Evolutionary conservation across 352 stramenopile species (phyloP), one percentile per base, ranked within the genome.

Genomic region (Phytophthora rubi): DNA sequence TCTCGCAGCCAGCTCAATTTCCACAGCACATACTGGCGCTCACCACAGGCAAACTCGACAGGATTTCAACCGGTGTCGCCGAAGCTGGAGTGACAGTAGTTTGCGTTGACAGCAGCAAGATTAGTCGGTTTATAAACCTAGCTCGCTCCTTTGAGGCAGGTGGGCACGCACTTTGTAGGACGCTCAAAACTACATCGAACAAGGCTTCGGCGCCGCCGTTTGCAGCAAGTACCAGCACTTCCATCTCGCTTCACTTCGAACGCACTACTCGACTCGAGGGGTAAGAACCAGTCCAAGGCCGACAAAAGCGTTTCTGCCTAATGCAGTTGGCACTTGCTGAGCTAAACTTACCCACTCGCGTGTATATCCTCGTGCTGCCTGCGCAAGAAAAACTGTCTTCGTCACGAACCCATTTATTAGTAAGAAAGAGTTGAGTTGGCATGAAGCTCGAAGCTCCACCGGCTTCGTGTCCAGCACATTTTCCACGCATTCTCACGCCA

Each of bases 141-240:
- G 26, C 33, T 8, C 39, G 15, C 3, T 47, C 18, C 21, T 4
- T 44, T 62, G 4, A n/a, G 15, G 21, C 21, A 35, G 28, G 33
- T 15, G 44, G 28, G n/a, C 21, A 65, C 74, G 39, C 42, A 81
- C 76, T 64, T 76, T 73, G 56, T 35, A 84, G 45, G 23, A 70
- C 64, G 7, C 44, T 49, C 5, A 80, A 39, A n/a, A 79, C 56
- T 4, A 51, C 62, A 45, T 82, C 68, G 9, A 82, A 67, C 6
- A 76, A 45, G 3, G 71, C 10, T 10, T 63, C 54, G 0, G 60
- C 55, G 18, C 54, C 63, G 8, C 66, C 59, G n/a, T 64, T 77
- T 53, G 62, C 68, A 47, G 54, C 71, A 48, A 84, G 51, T 6
- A 84, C 59, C 18, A 84, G 44, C 42, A 81, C 77, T 18, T 84